These are phyloP conservation scores for Lithohypha guttulata DNA, from an alignment of 2,329 filamentous ascomycete species.

Conservation along the genomic window DNA sequence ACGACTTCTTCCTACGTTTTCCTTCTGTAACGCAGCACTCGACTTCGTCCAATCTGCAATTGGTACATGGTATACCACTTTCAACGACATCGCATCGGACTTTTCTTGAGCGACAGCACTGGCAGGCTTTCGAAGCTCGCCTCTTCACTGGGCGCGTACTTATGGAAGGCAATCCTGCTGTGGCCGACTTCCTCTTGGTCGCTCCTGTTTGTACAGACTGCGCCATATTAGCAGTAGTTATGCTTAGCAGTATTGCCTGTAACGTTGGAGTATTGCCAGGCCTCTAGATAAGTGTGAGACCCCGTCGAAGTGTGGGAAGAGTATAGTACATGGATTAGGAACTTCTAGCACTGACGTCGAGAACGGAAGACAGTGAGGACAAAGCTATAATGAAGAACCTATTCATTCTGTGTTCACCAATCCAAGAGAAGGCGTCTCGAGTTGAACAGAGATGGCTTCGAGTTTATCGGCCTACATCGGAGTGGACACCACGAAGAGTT, in stretches of 20 bases:
- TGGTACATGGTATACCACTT: conserved; percentile 71
- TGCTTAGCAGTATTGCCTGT: not conserved
- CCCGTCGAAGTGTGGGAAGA: too few species aligned
- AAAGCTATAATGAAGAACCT: not conserved
- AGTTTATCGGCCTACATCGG: conserved; percentile 4
- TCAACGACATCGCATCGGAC: conserved; percentile 91
- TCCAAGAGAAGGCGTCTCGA: not conserved
- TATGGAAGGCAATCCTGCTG: conserved; percentile 42
- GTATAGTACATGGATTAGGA: too few species aligned
- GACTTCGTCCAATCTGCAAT: conserved; percentile 55
- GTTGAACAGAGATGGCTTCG: not conserved
- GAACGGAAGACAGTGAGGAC: not conserved
- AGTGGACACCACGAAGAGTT: not conserved
- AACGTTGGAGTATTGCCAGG: too few species aligned
- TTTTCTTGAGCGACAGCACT: conserved; percentile 78
- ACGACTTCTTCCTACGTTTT: conserved; percentile 68
- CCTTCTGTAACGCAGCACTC: conserved; percentile 60
- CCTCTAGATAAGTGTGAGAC: too few species aligned
- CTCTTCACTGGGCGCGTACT: conserved; percentile 58
- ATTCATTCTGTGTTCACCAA: not conserved
- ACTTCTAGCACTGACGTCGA: not conserved
- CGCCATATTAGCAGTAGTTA: not conserved
- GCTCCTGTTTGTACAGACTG: conserved; percentile 1
- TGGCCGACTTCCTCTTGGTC: conserved; percentile 46
- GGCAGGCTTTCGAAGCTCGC: conserved; percentile 82